Conservation (phyloP, 169 alveolate genomes). For the Theileria annulata region DNA sequence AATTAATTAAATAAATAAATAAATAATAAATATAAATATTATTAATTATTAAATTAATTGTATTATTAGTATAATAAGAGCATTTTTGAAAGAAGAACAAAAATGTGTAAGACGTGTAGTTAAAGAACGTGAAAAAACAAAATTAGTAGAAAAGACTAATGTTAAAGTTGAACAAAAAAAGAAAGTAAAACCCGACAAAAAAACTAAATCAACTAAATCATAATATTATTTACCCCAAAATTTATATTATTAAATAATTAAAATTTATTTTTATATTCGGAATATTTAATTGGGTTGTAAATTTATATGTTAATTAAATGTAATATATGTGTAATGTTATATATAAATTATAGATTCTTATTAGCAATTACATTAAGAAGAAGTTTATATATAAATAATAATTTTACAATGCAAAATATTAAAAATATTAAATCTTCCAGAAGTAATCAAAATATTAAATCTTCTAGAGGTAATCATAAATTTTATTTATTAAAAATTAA, state of each 20-base stretch:
- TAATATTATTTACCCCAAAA: neutral
- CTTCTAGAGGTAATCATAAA: too few species aligned
- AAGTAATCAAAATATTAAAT: too few species aligned
- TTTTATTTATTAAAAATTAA: too few species aligned
- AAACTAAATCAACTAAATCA: constrained; percentile 19
- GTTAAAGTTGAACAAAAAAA: constrained; percentile 47
- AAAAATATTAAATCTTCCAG: too few species aligned
- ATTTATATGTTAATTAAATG: too few species aligned
- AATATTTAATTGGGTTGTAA: too few species aligned
- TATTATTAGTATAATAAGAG: constrained; percentile 81
- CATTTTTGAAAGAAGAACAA: constrained; percentile 90
- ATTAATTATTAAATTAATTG: neutral
- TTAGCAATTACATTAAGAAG: too few species aligned
- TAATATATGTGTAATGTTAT: too few species aligned
- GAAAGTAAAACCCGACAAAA: constrained; percentile 46
- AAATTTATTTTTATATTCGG: too few species aligned
- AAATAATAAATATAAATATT: neutral
- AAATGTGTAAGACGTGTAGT: constrained; percentile 81
- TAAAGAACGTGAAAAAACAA: constrained; percentile 71
- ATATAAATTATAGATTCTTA: too few species aligned
- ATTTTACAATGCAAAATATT: too few species aligned
- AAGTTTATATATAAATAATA: too few species aligned
- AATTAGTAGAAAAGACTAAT: constrained; percentile 29
- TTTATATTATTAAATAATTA: neutral
- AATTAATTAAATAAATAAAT: neutral